Conservation (phyloP, 2,329 filamentous ascomycete species). For the Endothia cerciana region DNA sequence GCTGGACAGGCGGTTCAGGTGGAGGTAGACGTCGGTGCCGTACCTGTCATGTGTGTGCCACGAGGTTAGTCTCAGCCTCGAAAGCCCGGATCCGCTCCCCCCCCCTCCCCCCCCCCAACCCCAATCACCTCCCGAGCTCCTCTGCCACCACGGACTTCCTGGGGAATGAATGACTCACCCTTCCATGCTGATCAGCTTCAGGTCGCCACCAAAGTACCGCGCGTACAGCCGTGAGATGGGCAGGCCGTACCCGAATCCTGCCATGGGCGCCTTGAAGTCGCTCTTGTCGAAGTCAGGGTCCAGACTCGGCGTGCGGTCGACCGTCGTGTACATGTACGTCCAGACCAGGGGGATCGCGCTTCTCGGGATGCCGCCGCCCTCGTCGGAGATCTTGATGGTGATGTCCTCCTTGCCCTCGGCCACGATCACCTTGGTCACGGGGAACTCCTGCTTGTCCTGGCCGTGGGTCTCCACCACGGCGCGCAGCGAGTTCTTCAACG, state of each 20-base stretch:
- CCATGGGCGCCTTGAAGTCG: slow-evolving; percentile 99
- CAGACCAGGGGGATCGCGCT: slow-evolving; percentile 96
- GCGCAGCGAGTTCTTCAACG: slow-evolving; percentile 95
- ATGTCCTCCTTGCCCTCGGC: slow-evolving; percentile 98
- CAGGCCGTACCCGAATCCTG: slow-evolving; percentile 96
- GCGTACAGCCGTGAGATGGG: slow-evolving; percentile 95
- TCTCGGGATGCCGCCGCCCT: slow-evolving; percentile 92
- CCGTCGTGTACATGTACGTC: slow-evolving; percentile 99
- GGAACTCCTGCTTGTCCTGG: slow-evolving; percentile 93
- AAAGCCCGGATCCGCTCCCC: background rate
- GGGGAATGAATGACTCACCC: no score
- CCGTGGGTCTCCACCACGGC: slow-evolving; percentile 96
- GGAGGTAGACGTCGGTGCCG: slow-evolving; percentile 97
- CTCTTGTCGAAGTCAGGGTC: slow-evolving; percentile 99
- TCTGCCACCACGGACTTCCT: no score
- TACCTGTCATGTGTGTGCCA: slow-evolving; percentile 56
- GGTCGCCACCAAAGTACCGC: slow-evolving; percentile 93
- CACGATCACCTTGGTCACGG: slow-evolving; percentile 95
- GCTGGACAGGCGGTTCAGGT: slow-evolving; percentile 92
- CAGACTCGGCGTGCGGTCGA: slow-evolving; percentile 90
- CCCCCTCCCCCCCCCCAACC: no score
- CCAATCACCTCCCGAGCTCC: background rate
- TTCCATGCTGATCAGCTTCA: slow-evolving; percentile 99
- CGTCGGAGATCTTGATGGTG: slow-evolving; percentile 96
- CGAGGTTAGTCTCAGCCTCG: slow-evolving; percentile 30